These are phyloP conservation scores for Ascochyta rabiei DNA, from an alignment of 2,329 filamentous ascomycete genomes.

Conservation along the genomic window DNA sequence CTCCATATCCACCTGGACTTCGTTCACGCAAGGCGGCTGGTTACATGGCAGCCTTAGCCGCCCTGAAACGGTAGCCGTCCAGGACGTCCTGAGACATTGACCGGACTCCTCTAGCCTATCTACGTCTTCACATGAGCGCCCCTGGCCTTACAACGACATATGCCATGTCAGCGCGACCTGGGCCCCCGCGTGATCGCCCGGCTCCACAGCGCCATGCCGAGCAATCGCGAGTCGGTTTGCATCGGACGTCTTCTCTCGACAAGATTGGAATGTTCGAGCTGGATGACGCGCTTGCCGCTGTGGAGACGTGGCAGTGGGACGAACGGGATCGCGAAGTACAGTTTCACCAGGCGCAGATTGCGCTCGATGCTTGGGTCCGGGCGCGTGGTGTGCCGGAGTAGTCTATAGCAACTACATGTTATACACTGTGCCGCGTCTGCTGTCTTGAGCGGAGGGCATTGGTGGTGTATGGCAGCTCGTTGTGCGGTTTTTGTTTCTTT, in stretches of 20 bases:
- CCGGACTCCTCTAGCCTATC: not conserved
- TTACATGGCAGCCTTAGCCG: constrained; percentile 1
- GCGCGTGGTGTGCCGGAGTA: not conserved
- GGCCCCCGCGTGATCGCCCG: not conserved
- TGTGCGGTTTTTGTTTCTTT: too few relatives aligned
- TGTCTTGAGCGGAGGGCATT: too few relatives aligned
- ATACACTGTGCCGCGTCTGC: not conserved
- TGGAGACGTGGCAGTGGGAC: not conserved
- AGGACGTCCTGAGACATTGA: not conserved
- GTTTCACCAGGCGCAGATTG: not conserved
- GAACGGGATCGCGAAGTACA: not conserved
- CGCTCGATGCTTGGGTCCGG: not conserved
- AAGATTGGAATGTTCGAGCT: not conserved
- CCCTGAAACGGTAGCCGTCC: constrained; percentile 10
- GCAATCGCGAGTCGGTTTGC: not conserved
- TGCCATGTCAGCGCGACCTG: not conserved
- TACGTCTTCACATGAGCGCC: too few relatives aligned
- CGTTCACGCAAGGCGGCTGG: constrained; percentile 9
- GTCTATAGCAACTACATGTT: not conserved
- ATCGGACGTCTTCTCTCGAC: too few relatives aligned
- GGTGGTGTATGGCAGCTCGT: too few relatives aligned
- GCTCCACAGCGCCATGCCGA: not conserved
- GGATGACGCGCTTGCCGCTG: not conserved
- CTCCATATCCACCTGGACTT: not conserved
- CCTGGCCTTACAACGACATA: too few relatives aligned